These are phyloP conservation scores for Pleurotus platypus DNA, from an alignment of 768 basidiomycete genomes.

Conservation along the genomic window DNA sequence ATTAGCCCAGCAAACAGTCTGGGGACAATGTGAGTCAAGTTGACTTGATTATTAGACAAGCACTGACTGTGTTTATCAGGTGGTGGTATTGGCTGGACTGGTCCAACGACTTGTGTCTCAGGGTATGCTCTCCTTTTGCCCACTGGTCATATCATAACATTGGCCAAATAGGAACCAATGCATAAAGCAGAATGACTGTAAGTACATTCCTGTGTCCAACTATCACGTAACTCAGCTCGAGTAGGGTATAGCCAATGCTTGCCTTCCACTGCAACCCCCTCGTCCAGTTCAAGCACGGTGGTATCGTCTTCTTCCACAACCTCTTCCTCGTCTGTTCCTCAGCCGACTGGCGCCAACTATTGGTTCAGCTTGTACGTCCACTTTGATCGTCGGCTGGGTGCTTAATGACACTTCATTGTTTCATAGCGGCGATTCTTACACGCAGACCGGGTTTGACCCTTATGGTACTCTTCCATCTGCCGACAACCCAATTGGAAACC, in stretches of 20 bases:
- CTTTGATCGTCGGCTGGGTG: neutral
- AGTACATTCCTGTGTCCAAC: constrained; percentile 5
- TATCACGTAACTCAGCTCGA: neutral
- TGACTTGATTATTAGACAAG: neutral
- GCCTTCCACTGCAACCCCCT: constrained; percentile 12
- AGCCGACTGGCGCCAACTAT: constrained; percentile 27
- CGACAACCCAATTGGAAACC: constrained; percentile 52
- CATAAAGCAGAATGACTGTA: constrained; percentile 25
- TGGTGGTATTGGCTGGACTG: constrained; percentile 31
- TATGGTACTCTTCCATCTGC: constrained; percentile 34
- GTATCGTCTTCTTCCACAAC: neutral
- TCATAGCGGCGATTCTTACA: constrained; percentile 54
- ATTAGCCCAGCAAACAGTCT: neutral
- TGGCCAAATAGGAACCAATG: constrained; percentile 17
- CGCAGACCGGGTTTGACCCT: constrained; percentile 49
- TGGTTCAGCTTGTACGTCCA: constrained; percentile 56
- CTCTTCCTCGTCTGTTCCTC: neutral
- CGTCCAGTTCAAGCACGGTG: neutral
- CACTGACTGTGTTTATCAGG: neutral
- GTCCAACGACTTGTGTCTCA: constrained; percentile 37
- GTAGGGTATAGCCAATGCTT: constrained; percentile 40
- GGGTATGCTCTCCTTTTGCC: constrained; percentile 23
- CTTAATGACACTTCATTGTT: neutral
- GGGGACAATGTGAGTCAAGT: neutral
- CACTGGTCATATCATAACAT: neutral